phyloP scores from a whole-genome alignment of 2,329 filamentous ascomycete species.

The Grosmannia penicillata region DNA sequence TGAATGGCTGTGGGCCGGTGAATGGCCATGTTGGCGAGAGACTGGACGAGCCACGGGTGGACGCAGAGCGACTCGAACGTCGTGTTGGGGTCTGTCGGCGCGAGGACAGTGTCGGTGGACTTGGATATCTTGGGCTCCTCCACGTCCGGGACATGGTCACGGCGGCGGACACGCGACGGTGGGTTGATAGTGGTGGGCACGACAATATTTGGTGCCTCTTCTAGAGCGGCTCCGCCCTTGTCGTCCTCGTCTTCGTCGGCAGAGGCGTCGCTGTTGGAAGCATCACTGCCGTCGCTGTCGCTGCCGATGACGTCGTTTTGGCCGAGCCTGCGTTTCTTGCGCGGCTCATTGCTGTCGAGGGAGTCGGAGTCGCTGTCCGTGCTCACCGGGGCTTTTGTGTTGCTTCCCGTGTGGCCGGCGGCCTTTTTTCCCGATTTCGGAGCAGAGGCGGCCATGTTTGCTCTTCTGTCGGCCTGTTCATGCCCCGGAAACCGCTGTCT shows the following conservation, averaged over 20 bases:
- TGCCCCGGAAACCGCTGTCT: too few species aligned
- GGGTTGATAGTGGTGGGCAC: slow-evolving; percentile 29
- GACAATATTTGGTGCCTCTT: slow-evolving; percentile 12
- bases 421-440: background rate
- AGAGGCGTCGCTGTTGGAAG: background rate
- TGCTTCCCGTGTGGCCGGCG: background rate
- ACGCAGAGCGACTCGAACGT: slow-evolving; percentile 62
- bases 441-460: background rate
- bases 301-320: background rate
- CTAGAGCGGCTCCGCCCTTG: background rate
- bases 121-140: background rate
- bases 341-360: slow-evolving; percentile 23
- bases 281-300: background rate
- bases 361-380: slow-evolving; percentile 28
- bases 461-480: too few species aligned
- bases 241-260: slow-evolving; percentile 14
- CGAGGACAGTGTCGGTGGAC: slow-evolving; percentile 21
- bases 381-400: background rate
- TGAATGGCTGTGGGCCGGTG: slow-evolving; percentile 85
- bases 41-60: slow-evolving; percentile 75
- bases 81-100: slow-evolving; percentile 39
- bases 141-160: slow-evolving; percentile 2
- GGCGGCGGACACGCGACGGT: slow-evolving; percentile 36
- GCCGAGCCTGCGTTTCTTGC: slow-evolving; percentile 17
- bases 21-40: slow-evolving; percentile 65